These are phyloP conservation scores for Avena insularis DNA, from an alignment of 176 grass and related monocot species.

Conservation along the genomic window DNA sequence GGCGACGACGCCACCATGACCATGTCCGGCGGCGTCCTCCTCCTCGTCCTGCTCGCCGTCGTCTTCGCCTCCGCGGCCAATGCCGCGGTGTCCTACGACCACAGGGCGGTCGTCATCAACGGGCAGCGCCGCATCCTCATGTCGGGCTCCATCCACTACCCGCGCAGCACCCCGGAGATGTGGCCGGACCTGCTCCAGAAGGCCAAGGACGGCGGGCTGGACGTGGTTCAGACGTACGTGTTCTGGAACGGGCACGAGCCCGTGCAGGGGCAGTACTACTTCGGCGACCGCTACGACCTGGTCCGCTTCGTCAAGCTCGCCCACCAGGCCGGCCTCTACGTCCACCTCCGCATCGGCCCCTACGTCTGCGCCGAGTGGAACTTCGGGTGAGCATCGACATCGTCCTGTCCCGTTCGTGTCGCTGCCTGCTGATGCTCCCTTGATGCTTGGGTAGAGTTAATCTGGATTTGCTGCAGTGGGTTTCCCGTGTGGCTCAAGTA, in stretches of 20 bases:
- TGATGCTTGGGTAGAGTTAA: background rate
- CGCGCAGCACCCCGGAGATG: conserved; percentile 99
- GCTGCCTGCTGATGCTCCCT: background rate
- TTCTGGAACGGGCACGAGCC: conserved; percentile 99
- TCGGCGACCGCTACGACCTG: conserved; percentile 85
- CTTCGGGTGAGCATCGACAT: conserved; percentile 48
- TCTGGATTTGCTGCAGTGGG: conserved; percentile 51
- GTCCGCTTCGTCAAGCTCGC: conserved; percentile 93
- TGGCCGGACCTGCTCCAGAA: conserved; percentile 97
- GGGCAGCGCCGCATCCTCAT: conserved; percentile 83
- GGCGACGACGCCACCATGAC: conserved; percentile 35
- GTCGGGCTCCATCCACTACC: conserved; percentile 98
- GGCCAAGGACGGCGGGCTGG: conserved; percentile 92
- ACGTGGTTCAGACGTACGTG: conserved; percentile 92
- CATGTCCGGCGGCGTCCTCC: conserved; percentile 30
- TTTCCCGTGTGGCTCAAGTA: conserved; percentile 99
- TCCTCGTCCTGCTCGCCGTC: background rate
- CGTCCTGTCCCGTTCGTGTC: background rate
- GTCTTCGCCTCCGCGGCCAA: background rate
- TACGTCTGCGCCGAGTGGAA: conserved; percentile 99
- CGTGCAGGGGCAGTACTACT: conserved; percentile 84
- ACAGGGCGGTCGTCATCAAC: conserved; percentile 63
- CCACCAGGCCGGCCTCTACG: conserved; percentile 77
- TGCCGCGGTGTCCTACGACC: conserved; percentile 63
- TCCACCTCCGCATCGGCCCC: conserved; percentile 92